Percentiles rank a stretch among this genome's conserved stretches.
phyloP scores from a whole-genome alignment of 108 stramenopile genomes.

The Discostella pseudostelligera region DNA sequence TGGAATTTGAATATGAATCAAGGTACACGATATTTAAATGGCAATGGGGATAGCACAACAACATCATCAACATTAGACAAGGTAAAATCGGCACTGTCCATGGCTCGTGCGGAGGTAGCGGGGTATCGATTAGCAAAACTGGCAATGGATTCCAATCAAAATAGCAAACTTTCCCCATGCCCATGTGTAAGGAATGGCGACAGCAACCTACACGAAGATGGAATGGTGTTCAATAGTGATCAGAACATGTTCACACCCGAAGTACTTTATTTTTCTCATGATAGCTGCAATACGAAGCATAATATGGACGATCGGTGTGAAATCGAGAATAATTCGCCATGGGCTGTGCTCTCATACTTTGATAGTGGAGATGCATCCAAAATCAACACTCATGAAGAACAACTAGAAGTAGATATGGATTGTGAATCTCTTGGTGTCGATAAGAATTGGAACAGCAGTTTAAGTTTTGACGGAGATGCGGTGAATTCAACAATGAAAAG shows the following conservation, averaged over 20 bases:
- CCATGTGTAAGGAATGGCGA: background rate
- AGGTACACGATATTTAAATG: conserved; percentile 7
- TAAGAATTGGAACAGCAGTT: background rate
- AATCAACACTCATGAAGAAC: background rate
- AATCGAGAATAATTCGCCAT: conserved; percentile 12
- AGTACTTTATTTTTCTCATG: conserved; percentile 50
- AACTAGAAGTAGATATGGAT: conserved; percentile 6
- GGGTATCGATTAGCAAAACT: conserved; percentile 59
- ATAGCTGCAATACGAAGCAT: background rate
- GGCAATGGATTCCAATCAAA: conserved; percentile 41
- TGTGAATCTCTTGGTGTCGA: background rate
- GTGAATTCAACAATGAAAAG: conserved; percentile 2
- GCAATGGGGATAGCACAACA: background rate
- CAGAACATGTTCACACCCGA: conserved; percentile 18
- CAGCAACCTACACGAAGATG: background rate
- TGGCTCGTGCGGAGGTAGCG: conserved; percentile 66
- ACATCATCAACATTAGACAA: background rate
- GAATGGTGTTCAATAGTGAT: too few species aligned
- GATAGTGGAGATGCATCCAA: background rate
- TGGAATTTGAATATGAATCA: conserved; percentile 77
- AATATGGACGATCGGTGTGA: background rate
- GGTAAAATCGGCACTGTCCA: conserved; percentile 7
- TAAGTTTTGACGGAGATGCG: background rate
- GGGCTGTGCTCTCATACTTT: conserved; percentile 45
- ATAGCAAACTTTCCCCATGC: background rate